Evolutionary conservation across 495 filamentous ascomycete genomes (phyloP), one percentile per base, ranked within the genome.

Genomic region (Penicillium fimorum): DNA sequence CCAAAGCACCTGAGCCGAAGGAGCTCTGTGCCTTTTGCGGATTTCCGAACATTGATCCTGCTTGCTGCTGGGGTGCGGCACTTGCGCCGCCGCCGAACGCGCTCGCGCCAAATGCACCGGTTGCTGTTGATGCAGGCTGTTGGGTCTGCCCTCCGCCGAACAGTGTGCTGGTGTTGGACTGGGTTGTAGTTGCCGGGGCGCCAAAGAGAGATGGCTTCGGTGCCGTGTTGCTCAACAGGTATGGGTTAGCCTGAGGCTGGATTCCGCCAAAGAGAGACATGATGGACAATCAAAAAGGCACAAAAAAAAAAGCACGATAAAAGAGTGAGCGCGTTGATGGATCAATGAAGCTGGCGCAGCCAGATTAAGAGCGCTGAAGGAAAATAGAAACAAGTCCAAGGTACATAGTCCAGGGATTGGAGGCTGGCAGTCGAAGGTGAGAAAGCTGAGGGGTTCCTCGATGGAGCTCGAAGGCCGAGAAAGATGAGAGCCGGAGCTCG

Each of bases 211-310:
- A 76, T 30, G 67, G 59, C 56, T 75, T 77, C 55, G 61, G 69
- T 7, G 68, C 67, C 3, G 64, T 57, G 45, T 60, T 71, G 8
- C 67, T 70, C 52, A 75, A 74, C 8, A 67, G 53, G 25, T 63
- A 60, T 11, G 68, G 50, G 53, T 58, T 66, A 29, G 70, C 64
- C 47, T 70, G 69, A 12, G 55, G 56, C 56, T 67, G 59, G 32
- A 53, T 41, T 25, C 48, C 55, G 30, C 78, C 76, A 57, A 83
- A 81, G 10, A 79, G 67, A 45, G 76, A 76, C 61, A 74, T 76
- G 48, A 56, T 65, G 52, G 55, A 43, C 57, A 41, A 69, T 46
- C 33, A 27, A 64, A 45, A 60, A 50, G 22, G 58, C 57, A 57
- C 30, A 40, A 50, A 52, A 59, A 63, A 64, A 66, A 68, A 65